A percentile compares a stretch with the other conserved stretches of the same genome.
Evolutionary conservation across 2,329 filamentous ascomycete genomes (phyloP).

Genomic region (Colletotrichum sp.): DNA sequence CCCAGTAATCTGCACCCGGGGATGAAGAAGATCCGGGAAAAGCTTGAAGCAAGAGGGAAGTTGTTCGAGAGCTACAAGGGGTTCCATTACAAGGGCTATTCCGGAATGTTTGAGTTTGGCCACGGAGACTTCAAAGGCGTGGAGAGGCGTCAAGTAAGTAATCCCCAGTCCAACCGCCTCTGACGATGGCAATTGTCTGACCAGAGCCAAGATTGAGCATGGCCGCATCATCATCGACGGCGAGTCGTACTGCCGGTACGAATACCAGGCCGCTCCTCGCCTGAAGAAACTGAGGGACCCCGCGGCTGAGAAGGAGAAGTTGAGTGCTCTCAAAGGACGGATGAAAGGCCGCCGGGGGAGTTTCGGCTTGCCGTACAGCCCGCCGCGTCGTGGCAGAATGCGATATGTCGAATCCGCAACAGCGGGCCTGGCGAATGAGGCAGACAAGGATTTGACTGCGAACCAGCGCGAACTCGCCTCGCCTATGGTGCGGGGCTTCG

Average conservation of each 20-base stretch:
- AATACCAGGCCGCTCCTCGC: neutral
- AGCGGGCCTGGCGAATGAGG: neutral
- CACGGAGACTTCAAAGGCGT: neutral
- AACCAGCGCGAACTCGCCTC: neutral
- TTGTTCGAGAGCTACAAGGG: neutral
- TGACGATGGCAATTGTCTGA: neutral
- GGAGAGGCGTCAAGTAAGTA: neutral
- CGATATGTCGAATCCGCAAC: neutral
- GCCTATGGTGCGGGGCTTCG: neutral
- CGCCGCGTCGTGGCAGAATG: neutral
- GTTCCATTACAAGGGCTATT: neutral
- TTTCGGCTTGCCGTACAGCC: neutral
- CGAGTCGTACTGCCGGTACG: neutral
- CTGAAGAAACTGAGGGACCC: neutral
- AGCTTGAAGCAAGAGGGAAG: neutral
- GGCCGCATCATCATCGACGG: neutral
- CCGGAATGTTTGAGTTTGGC: neutral
- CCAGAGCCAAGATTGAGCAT: neutral
- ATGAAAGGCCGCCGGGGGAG: neutral
- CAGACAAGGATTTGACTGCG: neutral
- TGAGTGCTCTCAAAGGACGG: neutral
- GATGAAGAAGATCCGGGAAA: neutral
- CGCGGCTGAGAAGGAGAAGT: neutral
- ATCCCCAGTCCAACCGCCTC: rapidly evolving
- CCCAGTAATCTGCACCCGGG: neutral